These are phyloP conservation scores for Penicillium sp. DNA, from an alignment of 2,329 filamentous ascomycete species.

Conservation along the genomic window DNA sequence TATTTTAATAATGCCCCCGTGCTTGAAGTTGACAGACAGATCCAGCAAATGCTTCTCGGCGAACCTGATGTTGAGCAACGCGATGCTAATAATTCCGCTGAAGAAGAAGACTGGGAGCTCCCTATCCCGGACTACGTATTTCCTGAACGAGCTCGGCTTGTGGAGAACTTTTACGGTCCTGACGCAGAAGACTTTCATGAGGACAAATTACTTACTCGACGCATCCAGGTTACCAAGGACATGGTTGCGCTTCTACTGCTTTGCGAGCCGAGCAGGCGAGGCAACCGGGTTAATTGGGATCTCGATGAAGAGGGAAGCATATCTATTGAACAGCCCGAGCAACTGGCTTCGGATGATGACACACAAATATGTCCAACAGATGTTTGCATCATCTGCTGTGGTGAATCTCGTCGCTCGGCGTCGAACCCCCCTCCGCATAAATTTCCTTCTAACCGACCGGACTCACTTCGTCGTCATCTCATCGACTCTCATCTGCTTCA, in stretches of 20 bases:
- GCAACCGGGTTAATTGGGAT: conserved; percentile 27
- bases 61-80: conserved; percentile 61
- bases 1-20: conserved; percentile 28
- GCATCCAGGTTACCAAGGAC: conserved; percentile 32
- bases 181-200: conserved; percentile 26
- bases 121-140: conserved; percentile 27
- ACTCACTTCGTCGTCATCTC: conserved; percentile 25
- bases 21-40: conserved; percentile 28
- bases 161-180: conserved; percentile 30
- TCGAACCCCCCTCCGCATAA: conserved; percentile 27
- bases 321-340: conserved; percentile 14
- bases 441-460: conserved; percentile 24
- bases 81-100: conserved; percentile 70
- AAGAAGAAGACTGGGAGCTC: conserved; percentile 69
- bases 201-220: conserved; percentile 27
- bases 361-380: conserved; percentile 20
- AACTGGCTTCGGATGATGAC: conserved; percentile 14
- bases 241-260: conserved; percentile 28
- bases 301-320: conserved; percentile 7
- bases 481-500: conserved; percentile 23
- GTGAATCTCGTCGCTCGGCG: conserved; percentile 18
- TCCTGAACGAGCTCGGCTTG: conserved; percentile 22
- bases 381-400: conserved; percentile 28
- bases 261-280: conserved; percentile 26
- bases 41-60: conserved; percentile 27